Percentiles rank a stretch among this genome's conserved stretches.
Evolutionary conservation across 176 grass and related monocot species (phyloP).

Genomic region (Paspalum notatum): DNA sequence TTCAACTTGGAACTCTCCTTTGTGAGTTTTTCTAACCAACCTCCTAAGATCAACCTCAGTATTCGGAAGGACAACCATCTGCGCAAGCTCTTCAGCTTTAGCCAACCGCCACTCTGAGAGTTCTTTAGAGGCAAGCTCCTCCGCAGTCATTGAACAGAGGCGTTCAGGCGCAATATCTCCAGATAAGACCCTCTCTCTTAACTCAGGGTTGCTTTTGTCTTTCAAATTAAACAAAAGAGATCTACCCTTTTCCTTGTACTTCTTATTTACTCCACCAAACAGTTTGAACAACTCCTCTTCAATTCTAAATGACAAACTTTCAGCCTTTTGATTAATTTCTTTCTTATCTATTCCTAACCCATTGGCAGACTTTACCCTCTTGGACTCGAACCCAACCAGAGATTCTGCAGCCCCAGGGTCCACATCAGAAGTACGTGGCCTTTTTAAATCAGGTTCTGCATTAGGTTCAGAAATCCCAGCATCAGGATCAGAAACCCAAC

Average conservation of each 20-base stretch:
- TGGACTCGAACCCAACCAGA: conserved; percentile 45
- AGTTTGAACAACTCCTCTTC: conserved; percentile 88
- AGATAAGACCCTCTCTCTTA: conserved; percentile 80
- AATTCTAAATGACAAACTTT: conserved; percentile 79
- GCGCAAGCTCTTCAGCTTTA: conserved; percentile 85
- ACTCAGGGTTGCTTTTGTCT: conserved; percentile 87
- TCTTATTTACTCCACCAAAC: conserved; percentile 95
- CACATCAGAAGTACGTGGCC: conserved; percentile 48
- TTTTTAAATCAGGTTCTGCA: conserved; percentile 52
- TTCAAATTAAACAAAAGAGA: conserved; percentile 97
- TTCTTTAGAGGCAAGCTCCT: conserved; percentile 95
- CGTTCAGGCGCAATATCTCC: conserved; percentile 83
- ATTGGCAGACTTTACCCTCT: conserved; percentile 57
- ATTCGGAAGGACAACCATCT: conserved; percentile 85
- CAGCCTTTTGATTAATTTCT: conserved; percentile 47
- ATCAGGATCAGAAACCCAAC: conserved; percentile 79
- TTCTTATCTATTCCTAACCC: conserved; percentile 32
- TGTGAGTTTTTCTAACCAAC: conserved; percentile 94
- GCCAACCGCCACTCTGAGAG: conserved; percentile 89
- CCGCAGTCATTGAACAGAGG: conserved; percentile 85
- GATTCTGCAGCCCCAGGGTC: conserved; percentile 22
- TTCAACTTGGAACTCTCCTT: conserved; percentile 97
- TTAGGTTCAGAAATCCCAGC: conserved; percentile 34
- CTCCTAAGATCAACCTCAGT: conserved; percentile 78
- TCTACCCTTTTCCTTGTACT: conserved; percentile 95